Evolutionary conservation across 306 rosid genomes (phyloP), one percentile per base, ranked within the genome.

Genomic region (Citrullus amarus): DNA sequence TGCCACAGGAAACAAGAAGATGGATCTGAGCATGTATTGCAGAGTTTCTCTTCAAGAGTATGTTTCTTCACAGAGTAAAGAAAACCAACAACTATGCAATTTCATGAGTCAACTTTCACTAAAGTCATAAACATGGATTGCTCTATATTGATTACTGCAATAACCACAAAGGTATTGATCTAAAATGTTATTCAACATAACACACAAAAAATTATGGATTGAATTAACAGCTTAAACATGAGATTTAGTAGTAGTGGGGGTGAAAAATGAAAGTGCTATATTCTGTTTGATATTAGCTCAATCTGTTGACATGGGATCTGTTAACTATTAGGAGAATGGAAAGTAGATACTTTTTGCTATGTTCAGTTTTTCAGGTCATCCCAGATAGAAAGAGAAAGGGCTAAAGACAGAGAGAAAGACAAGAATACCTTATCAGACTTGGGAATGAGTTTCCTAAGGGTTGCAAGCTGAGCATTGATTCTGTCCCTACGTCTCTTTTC

Each of bases 401-500:
- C 25, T 55, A 8, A 4, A 57, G 3, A 67, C 6, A 65, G 28
- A 66, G 73, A 71, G 59, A 72, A 22, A 16, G 18, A 71, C 4
- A 69, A 67, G 16, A 44, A 20, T 80, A 92, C 99, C 98, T 96
- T 96, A 61, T 96, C 98, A 46, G 99, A 96, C 75, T 84, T 89
- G 79, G 99, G 99, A 82, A 96, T 90, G 10, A 92, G 88, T 80
- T 91, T 92, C 87, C 99, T 90, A 60, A 96, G 98, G 79, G 88
- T 88, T 12, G 97, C 87, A 81, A 96, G 99, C 84, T 96, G 99
- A 9, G 93, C 86, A 89, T 92, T 96, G 82, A 96, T 96, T 70
- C 99, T 83, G 66, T 96, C 99, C 74, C 99, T 86, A 6, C 99
- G 92, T 53, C 99, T 72, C 84, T 96, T 96, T 88, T 96, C 99